Percentiles rank a stretch among this genome's conserved stretches.
phyloP scores from a whole-genome alignment of 805 yeast genomes.

The Pichia phayaonensis region DNA sequence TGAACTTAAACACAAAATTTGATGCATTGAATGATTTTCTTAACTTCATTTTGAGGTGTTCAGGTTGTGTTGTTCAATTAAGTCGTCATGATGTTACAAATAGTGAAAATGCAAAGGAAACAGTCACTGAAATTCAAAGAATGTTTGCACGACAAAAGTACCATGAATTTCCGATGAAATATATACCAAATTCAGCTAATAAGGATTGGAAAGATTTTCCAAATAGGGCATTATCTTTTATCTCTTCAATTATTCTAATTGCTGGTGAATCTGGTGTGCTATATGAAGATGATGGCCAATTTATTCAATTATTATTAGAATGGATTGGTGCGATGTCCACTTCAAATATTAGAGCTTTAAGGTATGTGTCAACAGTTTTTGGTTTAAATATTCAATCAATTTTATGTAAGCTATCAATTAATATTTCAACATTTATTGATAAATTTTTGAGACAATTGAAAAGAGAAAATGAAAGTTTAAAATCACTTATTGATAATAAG shows the following conservation, averaged over 20 bases:
- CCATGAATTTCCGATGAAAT: conserved; percentile 60
- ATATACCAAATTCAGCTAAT: conserved; percentile 23
- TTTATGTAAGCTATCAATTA: conserved; percentile 43
- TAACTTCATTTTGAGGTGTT: conserved; percentile 59
- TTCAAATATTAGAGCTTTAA: conserved; percentile 59
- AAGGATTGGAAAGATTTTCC: conserved; percentile 45
- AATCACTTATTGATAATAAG: conserved; percentile 7
- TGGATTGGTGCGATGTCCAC: conserved; percentile 76
- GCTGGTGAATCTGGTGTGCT: conserved; percentile 59
- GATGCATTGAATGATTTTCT: conserved; percentile 53
- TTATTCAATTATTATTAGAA: conserved; percentile 51
- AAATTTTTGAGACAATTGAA: conserved; percentile 39
- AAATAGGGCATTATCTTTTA: conserved; percentile 47
- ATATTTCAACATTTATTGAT: conserved; percentile 30
- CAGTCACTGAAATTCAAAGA: conserved; percentile 64
- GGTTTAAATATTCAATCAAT: conserved; percentile 54
- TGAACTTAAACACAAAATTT: conserved; percentile 31
- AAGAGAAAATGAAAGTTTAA: conserved; percentile 16
- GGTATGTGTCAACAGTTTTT: conserved; percentile 57
- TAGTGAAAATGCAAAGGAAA: conserved; percentile 51
- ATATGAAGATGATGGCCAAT: conserved; percentile 33
- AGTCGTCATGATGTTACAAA: conserved; percentile 64
- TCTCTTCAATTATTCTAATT: conserved; percentile 40
- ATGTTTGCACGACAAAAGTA: conserved; percentile 50
- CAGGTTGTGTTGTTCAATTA: conserved; percentile 63